These are phyloP conservation scores for Leucosporidium yakuticum DNA, from an alignment of 768 basidiomycete genomes.

Conservation along the genomic window DNA sequence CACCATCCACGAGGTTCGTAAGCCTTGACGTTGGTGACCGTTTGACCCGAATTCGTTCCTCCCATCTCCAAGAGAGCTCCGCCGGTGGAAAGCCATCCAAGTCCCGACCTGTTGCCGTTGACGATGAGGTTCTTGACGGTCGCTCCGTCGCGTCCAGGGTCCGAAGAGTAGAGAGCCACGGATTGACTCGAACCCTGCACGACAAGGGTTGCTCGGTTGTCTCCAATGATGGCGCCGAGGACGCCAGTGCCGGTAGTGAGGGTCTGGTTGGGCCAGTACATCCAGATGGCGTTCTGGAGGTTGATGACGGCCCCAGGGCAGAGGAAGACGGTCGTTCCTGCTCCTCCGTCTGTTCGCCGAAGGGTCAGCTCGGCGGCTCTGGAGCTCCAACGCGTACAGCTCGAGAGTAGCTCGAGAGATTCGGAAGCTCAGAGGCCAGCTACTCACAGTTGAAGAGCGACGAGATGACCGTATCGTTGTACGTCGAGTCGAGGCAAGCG, in stretches of 20 bases:
- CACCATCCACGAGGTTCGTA: conserved; percentile 26
- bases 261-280: conserved; percentile 11
- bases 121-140: conserved; percentile 9
- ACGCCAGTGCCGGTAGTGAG: conserved; percentile 8
- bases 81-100: not conserved
- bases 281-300: conserved; percentile 18
- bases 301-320: conserved; percentile 16
- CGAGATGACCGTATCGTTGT: conserved; percentile 10
- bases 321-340: conserved; percentile 5
- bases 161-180: conserved; percentile 5
- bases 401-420: no score
- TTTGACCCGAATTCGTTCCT: conserved; percentile 3
- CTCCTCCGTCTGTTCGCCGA: not conserved
- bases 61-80: conserved; percentile 11
- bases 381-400: no score
- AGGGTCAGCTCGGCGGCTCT: no score
- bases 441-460: conserved; percentile 8
- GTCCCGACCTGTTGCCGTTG: conserved; percentile 1
- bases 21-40: not conserved
- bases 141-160: not conserved
- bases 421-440: not conserved
- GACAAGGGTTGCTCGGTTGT: conserved; percentile 2
- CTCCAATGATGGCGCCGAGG: conserved; percentile 3
- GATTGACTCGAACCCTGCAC: not conserved
- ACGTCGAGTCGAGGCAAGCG: conserved; percentile 1